phyloP scores from a whole-genome alignment of 2,329 filamentous ascomycete genomes.

The Neoarthrinium moseri region DNA sequence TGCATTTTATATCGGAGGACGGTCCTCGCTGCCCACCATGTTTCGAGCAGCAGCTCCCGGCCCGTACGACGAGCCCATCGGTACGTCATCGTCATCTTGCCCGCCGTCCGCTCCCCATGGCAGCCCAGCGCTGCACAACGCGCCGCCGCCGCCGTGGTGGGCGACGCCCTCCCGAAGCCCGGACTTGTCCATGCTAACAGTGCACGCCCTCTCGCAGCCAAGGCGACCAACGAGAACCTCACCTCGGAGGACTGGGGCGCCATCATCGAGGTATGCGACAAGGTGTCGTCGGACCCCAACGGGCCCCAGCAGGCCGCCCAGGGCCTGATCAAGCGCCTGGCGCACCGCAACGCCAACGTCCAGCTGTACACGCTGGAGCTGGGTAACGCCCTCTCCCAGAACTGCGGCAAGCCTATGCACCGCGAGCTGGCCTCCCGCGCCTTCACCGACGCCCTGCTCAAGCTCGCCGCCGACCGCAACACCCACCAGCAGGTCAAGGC shows the following conservation, averaged over 20 bases:
- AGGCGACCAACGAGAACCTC: slow-evolving; percentile 95
- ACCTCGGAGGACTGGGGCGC: slow-evolving; percentile 74
- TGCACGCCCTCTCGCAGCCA: slow-evolving; percentile 39
- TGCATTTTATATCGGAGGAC: too few species aligned
- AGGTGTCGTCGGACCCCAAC: slow-evolving; percentile 51
- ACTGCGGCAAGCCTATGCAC: slow-evolving; percentile 84
- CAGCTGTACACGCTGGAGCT: slow-evolving; percentile 94
- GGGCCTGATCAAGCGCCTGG: slow-evolving; percentile 86
- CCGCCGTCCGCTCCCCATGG: background rate
- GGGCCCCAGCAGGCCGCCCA: slow-evolving; percentile 81
- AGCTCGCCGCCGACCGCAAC: slow-evolving; percentile 90
- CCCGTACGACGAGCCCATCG: slow-evolving; percentile 56
- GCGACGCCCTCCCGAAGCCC: too few species aligned
- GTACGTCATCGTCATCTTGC: slow-evolving; percentile 20
- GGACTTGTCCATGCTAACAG: background rate
- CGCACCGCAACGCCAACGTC: slow-evolving; percentile 92
- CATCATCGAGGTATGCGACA: slow-evolving; percentile 64
- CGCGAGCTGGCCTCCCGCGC: slow-evolving; percentile 86
- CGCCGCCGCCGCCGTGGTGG: too few species aligned
- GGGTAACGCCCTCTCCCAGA: slow-evolving; percentile 87
- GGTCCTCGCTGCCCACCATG: slow-evolving; percentile 33
- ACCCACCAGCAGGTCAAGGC: slow-evolving; percentile 95
- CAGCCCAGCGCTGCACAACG: background rate
- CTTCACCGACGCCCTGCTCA: slow-evolving; percentile 90
- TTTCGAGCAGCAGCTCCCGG: slow-evolving; percentile 55